phyloP scores from a whole-genome alignment of 768 basidiomycete species.

The Kwoniella dejecticola region DNA sequence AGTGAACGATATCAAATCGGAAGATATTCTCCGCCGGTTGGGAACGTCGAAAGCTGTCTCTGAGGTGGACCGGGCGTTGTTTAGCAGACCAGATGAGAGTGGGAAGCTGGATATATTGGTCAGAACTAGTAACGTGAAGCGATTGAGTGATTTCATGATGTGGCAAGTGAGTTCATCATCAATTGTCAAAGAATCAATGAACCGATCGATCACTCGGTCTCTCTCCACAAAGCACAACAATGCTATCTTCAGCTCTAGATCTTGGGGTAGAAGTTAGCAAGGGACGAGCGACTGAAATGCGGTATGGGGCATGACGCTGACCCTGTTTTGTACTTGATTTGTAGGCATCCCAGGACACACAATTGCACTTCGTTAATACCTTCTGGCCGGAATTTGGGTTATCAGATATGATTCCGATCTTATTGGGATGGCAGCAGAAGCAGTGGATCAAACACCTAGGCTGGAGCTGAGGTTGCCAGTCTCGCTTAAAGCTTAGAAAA shows the following conservation, averaged over 20 bases:
- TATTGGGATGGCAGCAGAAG: slow-evolving; percentile 84
- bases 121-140: slow-evolving; percentile 85
- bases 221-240: no score
- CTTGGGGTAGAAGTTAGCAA: no score
- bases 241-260: background rate
- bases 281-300: no score
- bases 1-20: slow-evolving; percentile 20
- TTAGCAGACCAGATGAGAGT: slow-evolving; percentile 8
- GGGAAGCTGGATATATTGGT: slow-evolving; percentile 75
- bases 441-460: slow-evolving; percentile 59
- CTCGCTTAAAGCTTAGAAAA: background rate
- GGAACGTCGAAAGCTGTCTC: slow-evolving; percentile 12
- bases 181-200: no score
- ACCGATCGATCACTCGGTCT: no score
- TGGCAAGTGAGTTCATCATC: slow-evolving; percentile 78
- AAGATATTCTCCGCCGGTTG: slow-evolving; percentile 33
- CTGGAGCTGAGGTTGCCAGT: slow-evolving; percentile 8
- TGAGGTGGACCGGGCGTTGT: background rate
- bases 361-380: slow-evolving; percentile 77
- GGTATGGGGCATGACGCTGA: background rate
- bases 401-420: slow-evolving; percentile 78
- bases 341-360: slow-evolving; percentile 78
- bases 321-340: background rate
- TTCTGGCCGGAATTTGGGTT: slow-evolving; percentile 96
- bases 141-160: slow-evolving; percentile 84